A percentile compares a stretch with the other conserved stretches of the same genome.
Evolutionary conservation across 805 yeast species (phyloP).

Genomic region (Ogataea angusta): DNA sequence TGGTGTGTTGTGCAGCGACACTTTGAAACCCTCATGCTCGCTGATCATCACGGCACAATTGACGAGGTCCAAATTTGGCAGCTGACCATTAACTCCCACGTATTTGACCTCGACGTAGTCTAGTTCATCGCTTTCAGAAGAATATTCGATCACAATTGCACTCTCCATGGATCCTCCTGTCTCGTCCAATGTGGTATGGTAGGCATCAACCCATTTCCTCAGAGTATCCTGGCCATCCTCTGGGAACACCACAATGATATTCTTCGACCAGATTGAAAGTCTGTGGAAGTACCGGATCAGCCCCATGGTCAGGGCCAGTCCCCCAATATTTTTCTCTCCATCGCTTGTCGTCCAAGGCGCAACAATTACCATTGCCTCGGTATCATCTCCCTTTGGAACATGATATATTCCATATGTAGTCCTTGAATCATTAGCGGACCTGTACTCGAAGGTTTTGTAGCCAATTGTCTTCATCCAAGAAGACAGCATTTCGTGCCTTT

Average conservation of each 20-base stretch:
- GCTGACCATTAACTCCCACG: slow-evolving; percentile 91
- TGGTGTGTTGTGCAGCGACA: slow-evolving; percentile 61
- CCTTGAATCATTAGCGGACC: slow-evolving; percentile 16
- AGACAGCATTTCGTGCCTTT: slow-evolving; percentile 45
- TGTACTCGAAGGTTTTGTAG: slow-evolving; percentile 52
- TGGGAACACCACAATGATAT: slow-evolving; percentile 81
- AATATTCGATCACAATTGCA: slow-evolving; percentile 80
- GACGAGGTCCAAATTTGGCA: slow-evolving; percentile 88
- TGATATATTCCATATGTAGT: slow-evolving; percentile 75
- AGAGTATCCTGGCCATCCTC: slow-evolving; percentile 65
- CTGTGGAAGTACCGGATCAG: slow-evolving; percentile 76
- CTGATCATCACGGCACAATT: slow-evolving; percentile 76
- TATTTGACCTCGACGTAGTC: slow-evolving; percentile 72
- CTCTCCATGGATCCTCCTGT: slow-evolving; percentile 95
- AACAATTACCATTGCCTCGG: slow-evolving; percentile 88
- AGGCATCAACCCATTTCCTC: slow-evolving; percentile 90
- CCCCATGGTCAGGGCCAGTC: slow-evolving; percentile 67
- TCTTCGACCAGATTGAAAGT: slow-evolving; percentile 95
- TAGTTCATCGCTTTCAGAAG: slow-evolving; percentile 59
- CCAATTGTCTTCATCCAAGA: slow-evolving; percentile 72
- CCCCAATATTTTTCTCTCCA: slow-evolving; percentile 70
- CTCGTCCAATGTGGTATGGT: slow-evolving; percentile 76
- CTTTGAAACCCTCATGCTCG: slow-evolving; percentile 70
- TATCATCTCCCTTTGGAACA: slow-evolving; percentile 93
- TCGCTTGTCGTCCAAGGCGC: slow-evolving; percentile 83